Base-by-base conservation (phyloP, 1,284 basidiomycete species). In the Boletus subluridellus region DNA sequence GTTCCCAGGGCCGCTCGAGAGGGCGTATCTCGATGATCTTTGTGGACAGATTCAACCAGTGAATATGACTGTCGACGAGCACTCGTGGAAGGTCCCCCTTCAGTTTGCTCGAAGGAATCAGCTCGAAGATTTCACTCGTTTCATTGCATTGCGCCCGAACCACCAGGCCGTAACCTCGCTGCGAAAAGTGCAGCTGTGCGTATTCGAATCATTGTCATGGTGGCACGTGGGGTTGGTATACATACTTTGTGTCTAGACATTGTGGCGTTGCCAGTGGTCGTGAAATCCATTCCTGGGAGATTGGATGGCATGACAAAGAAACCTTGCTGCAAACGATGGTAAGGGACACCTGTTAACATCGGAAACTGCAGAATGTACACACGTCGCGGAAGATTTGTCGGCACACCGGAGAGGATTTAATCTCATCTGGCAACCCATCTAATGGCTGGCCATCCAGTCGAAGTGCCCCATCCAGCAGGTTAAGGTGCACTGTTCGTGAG, bases 101-200 rank as follows among this genome's bases (percentile, higher is more conserved):
- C 12, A 81, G 60, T n/a, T 60, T 60, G 3, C 45, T 32, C n/a
- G 63, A 69, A 12, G 76, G 77, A 47, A 81, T 68, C 14, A 80
- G 59, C 49, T 78, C 74, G 12, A 71, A 65, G 1, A 69, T 48
- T 0, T 49, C 45, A 2, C 12, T 26, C 4, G 21, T 39, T 9
- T 35, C 6, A 1, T 59, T 55, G 12, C 30, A 30, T 55, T 59
- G 64, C 1, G 69, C 70, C 39, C 67, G 70, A 38, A 79, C 64
- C 3, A 75, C 58, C 0, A 76, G 57, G 2, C 61, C 48, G 2
- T 62, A 54, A 2, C 2, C 32, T 11, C 60, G 58, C 54, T 72
- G 56, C 11, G 62, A 60, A 54, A 79, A 77, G 52, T 68, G 64
- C 2, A 77, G 60, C 75, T 74, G 34, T 0, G 1, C 0, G 3